Evolutionary conservation across 176 grass and related monocot genomes (phyloP), one percentile per base, ranked within the genome.

Genomic region (Pharus latifolius): DNA sequence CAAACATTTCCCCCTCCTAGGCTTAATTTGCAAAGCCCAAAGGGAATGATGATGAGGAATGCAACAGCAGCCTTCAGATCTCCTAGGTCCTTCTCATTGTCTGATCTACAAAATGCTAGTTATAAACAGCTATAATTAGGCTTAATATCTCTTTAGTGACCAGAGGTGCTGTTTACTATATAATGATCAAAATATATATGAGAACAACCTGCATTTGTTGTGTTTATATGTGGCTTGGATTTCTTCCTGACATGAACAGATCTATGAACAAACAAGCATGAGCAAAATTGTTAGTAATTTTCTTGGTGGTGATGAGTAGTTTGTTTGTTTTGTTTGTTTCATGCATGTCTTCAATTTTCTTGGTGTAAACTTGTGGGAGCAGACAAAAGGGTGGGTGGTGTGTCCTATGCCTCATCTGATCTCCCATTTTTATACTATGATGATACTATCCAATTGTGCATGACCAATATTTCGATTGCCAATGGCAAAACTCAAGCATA

Each of bases 1-100:
- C 15, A 65, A 0, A 69, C 65, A 49, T 91, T 83, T 69, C 82
- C 72, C 34, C 74, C 73, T 1, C 87, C 77, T 1, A 54, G 48
- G 29, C 73, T 78, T 18, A 75, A 42, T 40, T 47, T 45, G 58
- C 61, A 50, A 34, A 20, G 67, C 58, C 69, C 54, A 34, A 63
- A 61, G 62, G 23, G 35, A 17, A 3, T 23, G 78, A 37, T 59
- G 65, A 45, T 70, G 63, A 11, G 7, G 16, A 44, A 31, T 13
- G 6, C 56, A 5, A 14, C 7, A 2, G 33, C 60, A 8, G 71
- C 78, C 27, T 83, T 89, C 15, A 70, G 75, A 41, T 80, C 83
- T 1, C 83, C 80, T 31, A 87, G 91, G 50, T 95, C 86, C 3
- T 81, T 78, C 63, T 95, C 91, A n/a, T 74, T 95, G 29, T 78